Evolutionary conservation across 2,329 filamentous ascomycete species (phyloP).

Genomic region (Alternaria triticina): DNA sequence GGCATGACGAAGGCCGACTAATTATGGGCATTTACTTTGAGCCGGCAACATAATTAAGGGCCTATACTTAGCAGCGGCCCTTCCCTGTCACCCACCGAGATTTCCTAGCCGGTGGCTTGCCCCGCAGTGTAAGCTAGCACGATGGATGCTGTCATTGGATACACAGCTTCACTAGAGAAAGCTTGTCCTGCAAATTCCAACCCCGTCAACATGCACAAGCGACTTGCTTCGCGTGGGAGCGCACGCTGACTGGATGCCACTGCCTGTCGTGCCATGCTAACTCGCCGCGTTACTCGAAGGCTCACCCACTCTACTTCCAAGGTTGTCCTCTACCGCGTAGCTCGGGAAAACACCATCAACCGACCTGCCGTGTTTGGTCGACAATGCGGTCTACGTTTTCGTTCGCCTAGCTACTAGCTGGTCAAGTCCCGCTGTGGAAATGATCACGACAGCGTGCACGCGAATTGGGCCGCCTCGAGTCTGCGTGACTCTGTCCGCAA

Average conservation of each 20-base stretch:
- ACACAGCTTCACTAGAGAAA: conserved; percentile 32
- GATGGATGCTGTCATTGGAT: conserved; percentile 37
- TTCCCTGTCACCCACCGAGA: conserved; percentile 32
- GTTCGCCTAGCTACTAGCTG: conserved; percentile 30
- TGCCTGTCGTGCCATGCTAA: conserved; percentile 38
- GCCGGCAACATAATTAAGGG: conserved; percentile 38
- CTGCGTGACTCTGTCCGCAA: conserved; percentile 21
- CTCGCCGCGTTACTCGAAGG: conserved; percentile 37
- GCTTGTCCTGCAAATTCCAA: conserved; percentile 47
- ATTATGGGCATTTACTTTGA: conserved; percentile 40
- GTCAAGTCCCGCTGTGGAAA: conserved; percentile 39
- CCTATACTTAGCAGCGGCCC: conserved; percentile 38
- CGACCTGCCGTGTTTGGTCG: conserved; percentile 43
- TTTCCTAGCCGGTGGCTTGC: conserved; percentile 27
- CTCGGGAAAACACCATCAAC: conserved; percentile 33
- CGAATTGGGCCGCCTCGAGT: conserved; percentile 31
- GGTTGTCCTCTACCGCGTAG: conserved; percentile 18
- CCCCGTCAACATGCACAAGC: conserved; percentile 32
- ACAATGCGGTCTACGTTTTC: conserved; percentile 30
- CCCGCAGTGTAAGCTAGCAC: conserved; percentile 26
- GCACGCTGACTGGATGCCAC: conserved; percentile 41
- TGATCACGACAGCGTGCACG: conserved; percentile 36
- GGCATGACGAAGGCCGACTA: conserved; percentile 24
- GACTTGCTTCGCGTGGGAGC: conserved; percentile 37
- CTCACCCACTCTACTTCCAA: conserved; percentile 11